Evolutionary conservation across 352 stramenopile species (phyloP).

Genomic region (Phytophthora cactorum): DNA sequence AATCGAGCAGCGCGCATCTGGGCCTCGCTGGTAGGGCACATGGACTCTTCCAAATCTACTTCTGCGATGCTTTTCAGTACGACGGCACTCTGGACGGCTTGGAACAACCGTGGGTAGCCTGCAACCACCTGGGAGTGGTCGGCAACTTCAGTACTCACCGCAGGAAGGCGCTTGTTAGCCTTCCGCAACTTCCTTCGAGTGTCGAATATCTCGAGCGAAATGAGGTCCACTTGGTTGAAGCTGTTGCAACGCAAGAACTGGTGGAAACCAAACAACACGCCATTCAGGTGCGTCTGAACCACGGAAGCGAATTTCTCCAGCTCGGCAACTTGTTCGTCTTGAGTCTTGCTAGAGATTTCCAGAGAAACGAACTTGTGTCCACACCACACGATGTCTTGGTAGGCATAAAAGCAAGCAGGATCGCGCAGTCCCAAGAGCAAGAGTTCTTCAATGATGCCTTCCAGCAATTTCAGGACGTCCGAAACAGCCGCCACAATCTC

Average conservation of each 20-base stretch:
- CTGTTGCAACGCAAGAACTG: constrained; percentile 79
- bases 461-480: constrained; percentile 47
- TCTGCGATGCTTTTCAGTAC: constrained; percentile 65
- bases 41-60: constrained; percentile 66
- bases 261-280: constrained; percentile 77
- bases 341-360: constrained; percentile 1
- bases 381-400: constrained; percentile 89
- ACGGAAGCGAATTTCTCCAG: constrained; percentile 56
- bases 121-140: constrained; percentile 51
- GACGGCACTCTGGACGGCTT: constrained; percentile 59
- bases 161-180: constrained; percentile 26
- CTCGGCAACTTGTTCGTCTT: constrained; percentile 34
- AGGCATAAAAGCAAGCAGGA: constrained; percentile 71
- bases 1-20: constrained; percentile 53
- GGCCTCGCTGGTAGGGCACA: constrained; percentile 59
- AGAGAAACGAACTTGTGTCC: constrained; percentile 59
- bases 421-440: constrained; percentile 63
- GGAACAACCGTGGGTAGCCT: constrained; percentile 65
- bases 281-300: constrained; percentile 71
- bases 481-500: constrained; percentile 39
- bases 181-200: constrained; percentile 67
- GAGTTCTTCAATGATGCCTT: constrained; percentile 61
- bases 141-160: constrained; percentile 40
- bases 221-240: constrained; percentile 78
- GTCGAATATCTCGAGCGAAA: constrained; percentile 79